These are phyloP conservation scores for Domatiomyces catenatus DNA, from an alignment of 2,329 filamentous ascomycete genomes.

Conservation along the genomic window DNA sequence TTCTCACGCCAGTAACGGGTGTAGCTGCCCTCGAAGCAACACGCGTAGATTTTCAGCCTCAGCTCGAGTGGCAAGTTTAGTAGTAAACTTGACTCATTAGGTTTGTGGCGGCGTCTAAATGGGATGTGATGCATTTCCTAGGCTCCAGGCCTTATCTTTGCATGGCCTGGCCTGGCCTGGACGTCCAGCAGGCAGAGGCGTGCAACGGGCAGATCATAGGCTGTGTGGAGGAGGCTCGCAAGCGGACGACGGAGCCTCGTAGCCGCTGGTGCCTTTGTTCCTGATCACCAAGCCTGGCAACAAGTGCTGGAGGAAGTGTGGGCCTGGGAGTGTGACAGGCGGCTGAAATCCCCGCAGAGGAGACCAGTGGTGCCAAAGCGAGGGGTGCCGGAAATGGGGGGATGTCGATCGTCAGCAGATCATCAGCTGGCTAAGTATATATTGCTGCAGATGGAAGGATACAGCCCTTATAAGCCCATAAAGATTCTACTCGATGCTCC, in stretches of 20 bases:
- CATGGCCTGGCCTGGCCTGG: neutral
- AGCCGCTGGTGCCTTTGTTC: too few species aligned
- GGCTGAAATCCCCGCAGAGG: neutral
- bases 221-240: neutral
- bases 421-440: neutral
- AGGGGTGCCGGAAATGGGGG: neutral
- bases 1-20: neutral
- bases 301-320: neutral
- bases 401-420: neutral
- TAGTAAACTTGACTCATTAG: neutral
- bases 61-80: neutral
- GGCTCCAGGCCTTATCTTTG: neutral
- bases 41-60: neutral
- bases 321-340: too few species aligned
- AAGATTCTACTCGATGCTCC: neutral
- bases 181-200: neutral
- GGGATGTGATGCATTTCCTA: neutral
- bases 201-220: neutral
- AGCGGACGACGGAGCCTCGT: neutral
- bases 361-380: neutral
- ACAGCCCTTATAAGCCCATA: neutral
- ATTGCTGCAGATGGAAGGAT: neutral
- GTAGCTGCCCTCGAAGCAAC: neutral
- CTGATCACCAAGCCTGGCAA: neutral
- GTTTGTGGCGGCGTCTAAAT: neutral